A percentile compares a stretch with the other conserved stretches of the same genome.
Evolutionary conservation across 106 monocot species (phyloP).

Genomic region (Phalaenopsis equestris): DNA sequence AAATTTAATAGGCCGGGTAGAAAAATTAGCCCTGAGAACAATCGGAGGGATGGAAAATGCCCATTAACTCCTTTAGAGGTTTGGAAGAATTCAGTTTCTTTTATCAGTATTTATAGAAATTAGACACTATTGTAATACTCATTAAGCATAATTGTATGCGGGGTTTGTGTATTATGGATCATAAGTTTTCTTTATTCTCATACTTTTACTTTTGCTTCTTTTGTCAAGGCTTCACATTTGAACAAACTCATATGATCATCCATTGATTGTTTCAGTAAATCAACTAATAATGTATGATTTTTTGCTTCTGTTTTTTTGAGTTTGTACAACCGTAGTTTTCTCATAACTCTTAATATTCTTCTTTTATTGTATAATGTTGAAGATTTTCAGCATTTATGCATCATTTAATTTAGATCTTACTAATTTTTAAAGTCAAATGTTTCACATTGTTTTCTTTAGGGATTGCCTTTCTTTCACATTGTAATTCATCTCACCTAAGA

Average conservation of each 20-base stretch:
- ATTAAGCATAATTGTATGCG: neutral
- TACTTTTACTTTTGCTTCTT: neutral
- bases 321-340: too few species aligned
- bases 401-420: too few species aligned
- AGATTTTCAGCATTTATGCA: too few species aligned
- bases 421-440: too few species aligned
- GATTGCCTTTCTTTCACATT: too few species aligned
- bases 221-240: neutral
- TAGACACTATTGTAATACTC: neutral
- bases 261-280: neutral
- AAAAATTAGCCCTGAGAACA: constrained; percentile 51
- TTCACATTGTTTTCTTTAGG: too few species aligned
- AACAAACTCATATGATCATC: neutral
- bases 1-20: constrained; percentile 75
- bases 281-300: too few species aligned
- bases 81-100: neutral
- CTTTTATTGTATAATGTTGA: too few species aligned
- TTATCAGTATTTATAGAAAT: neutral
- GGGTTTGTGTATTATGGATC: neutral
- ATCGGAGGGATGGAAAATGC: constrained; percentile 81
- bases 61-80: constrained; percentile 95
- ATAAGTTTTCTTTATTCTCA: neutral
- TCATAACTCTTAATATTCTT: too few species aligned
- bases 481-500: too few species aligned
- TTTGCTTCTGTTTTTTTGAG: too few species aligned